These are phyloP conservation scores for Saccharomycopsis hybrid DNA, from an alignment of 1,139 yeast genomes.

Conservation along the genomic window DNA sequence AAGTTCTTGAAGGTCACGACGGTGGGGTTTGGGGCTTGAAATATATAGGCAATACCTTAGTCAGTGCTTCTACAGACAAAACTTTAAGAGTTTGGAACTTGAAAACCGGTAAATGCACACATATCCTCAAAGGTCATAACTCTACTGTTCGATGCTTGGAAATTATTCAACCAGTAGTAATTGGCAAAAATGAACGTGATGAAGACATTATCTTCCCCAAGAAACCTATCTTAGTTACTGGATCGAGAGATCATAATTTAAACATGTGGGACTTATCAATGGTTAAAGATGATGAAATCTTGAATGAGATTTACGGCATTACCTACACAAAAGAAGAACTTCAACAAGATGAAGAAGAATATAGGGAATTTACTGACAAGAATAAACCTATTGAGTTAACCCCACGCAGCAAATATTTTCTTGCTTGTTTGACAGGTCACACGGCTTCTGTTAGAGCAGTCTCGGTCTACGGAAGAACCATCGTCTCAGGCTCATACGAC, in stretches of 20 bases:
- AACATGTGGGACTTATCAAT: constrained; percentile 84
- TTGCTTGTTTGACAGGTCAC: constrained; percentile 79
- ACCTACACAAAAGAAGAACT: constrained; percentile 13
- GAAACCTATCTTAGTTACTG: constrained; percentile 68
- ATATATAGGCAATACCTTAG: constrained; percentile 75
- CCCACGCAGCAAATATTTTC: constrained; percentile 41
- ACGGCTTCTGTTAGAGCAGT: constrained; percentile 83
- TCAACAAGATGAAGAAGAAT: not conserved
- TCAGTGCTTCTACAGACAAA: constrained; percentile 88
- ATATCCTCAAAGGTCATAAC: constrained; percentile 83
- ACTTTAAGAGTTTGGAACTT: constrained; percentile 91
- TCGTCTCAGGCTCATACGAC: constrained; percentile 89
- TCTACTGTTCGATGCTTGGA: constrained; percentile 91
- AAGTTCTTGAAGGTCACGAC: constrained; percentile 78
- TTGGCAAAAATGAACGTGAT: constrained; percentile 56
- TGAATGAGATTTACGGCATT: constrained; percentile 13
- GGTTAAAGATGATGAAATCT: constrained; percentile 16
- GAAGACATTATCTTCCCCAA: constrained; percentile 60
- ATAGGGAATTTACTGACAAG: constrained; percentile 50
- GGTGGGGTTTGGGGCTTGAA: constrained; percentile 99
- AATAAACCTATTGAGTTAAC: constrained; percentile 26
- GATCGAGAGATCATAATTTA: constrained; percentile 84
- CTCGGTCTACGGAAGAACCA: constrained; percentile 76
- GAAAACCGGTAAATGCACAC: constrained; percentile 67
- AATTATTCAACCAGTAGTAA: constrained; percentile 62